A percentile compares a stretch with the other conserved stretches of the same genome.
Evolutionary conservation across 1,284 basidiomycete species (phyloP).

Genomic region (Cutaneotrichosporon cutaneum): DNA sequence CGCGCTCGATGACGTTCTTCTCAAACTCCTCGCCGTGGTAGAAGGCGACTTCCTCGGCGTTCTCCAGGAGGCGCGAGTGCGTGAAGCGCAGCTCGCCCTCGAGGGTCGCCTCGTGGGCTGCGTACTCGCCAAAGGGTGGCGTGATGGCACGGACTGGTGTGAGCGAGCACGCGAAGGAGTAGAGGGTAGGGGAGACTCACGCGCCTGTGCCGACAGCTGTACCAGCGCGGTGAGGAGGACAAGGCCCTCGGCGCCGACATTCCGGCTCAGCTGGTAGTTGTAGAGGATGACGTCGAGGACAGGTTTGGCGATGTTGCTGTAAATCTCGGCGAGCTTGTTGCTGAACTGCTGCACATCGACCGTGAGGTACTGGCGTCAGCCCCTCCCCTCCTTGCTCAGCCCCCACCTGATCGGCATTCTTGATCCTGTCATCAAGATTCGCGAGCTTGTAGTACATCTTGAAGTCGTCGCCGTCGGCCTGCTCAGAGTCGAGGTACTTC

Average conservation of each 20-base stretch:
- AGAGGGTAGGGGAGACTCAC: slow-evolving; percentile 11
- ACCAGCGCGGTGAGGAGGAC: slow-evolving; percentile 80
- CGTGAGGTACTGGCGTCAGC: slow-evolving; percentile 61
- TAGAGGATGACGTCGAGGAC: slow-evolving; percentile 84
- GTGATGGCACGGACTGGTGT: slow-evolving; percentile 74
- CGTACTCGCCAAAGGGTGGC: slow-evolving; percentile 90
- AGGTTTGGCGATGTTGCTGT: slow-evolving; percentile 90
- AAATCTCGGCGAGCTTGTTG: slow-evolving; percentile 86
- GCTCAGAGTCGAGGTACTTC: slow-evolving; percentile 71
- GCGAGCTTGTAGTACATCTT: slow-evolving; percentile 90
- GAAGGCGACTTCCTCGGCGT: slow-evolving; percentile 91
- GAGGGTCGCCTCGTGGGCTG: slow-evolving; percentile 73
- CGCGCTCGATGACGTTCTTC: slow-evolving; percentile 87
- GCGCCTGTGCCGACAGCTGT: slow-evolving; percentile 64
- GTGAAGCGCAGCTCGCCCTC: slow-evolving; percentile 85
- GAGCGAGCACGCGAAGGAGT: not conserved
- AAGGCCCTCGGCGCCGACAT: slow-evolving; percentile 92
- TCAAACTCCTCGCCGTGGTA: slow-evolving; percentile 88
- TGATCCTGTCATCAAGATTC: slow-evolving; percentile 89
- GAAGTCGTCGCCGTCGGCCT: slow-evolving; percentile 21
- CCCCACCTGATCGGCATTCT: slow-evolving; percentile 85
- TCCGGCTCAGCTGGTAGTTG: slow-evolving; percentile 91
- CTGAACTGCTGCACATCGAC: slow-evolving; percentile 95
- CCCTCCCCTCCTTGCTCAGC: not conserved
- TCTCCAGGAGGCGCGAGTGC: slow-evolving; percentile 90